phyloP scores from a whole-genome alignment of 768 basidiomycete genomes.

The Dentipellis fragilis region DNA sequence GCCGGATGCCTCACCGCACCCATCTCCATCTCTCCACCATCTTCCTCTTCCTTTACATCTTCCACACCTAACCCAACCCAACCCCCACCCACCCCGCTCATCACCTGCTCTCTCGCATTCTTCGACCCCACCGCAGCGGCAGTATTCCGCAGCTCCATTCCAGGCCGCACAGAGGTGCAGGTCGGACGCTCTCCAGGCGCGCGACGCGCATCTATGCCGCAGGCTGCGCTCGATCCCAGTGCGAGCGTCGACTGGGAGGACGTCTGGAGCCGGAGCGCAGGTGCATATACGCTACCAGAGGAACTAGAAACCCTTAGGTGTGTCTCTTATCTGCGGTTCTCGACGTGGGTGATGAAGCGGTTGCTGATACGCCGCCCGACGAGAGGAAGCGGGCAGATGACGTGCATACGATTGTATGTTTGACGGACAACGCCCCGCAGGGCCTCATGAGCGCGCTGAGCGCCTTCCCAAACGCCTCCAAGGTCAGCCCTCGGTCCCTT shows the following conservation, averaged over 20 bases:
- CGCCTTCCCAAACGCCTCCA: slow-evolving; percentile 33
- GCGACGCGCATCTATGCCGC: slow-evolving; percentile 20
- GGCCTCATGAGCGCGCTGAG: slow-evolving; percentile 38
- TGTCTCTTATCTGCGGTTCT: too few species aligned
- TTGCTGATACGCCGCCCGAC: background rate
- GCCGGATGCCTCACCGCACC: slow-evolving; percentile 20
- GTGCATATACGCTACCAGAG: slow-evolving; percentile 23
- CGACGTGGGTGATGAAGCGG: background rate
- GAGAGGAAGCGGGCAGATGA: slow-evolving; percentile 13
- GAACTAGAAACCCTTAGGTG: slow-evolving; percentile 28
- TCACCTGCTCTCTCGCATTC: slow-evolving; percentile 49
- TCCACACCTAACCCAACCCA: slow-evolving; percentile 21
- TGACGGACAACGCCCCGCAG: slow-evolving; percentile 50
- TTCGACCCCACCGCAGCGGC: slow-evolving; percentile 34
- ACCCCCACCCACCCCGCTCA: slow-evolving; percentile 14
- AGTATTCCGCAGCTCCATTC: slow-evolving; percentile 54
- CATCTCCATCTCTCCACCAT: slow-evolving; percentile 17
- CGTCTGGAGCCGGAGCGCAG: slow-evolving; percentile 32
- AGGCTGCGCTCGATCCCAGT: slow-evolving; percentile 1
- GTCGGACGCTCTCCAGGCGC: slow-evolving; percentile 69
- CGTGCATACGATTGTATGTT: slow-evolving; percentile 33
- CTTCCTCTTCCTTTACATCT: slow-evolving; percentile 41
- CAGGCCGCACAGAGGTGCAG: slow-evolving; percentile 45
- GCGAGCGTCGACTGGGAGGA: slow-evolving; percentile 37
- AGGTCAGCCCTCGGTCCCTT: slow-evolving; percentile 28